Base-by-base conservation (phyloP, 495 filamentous ascomycete species). In the Cercophora newfieldiana region DNA sequence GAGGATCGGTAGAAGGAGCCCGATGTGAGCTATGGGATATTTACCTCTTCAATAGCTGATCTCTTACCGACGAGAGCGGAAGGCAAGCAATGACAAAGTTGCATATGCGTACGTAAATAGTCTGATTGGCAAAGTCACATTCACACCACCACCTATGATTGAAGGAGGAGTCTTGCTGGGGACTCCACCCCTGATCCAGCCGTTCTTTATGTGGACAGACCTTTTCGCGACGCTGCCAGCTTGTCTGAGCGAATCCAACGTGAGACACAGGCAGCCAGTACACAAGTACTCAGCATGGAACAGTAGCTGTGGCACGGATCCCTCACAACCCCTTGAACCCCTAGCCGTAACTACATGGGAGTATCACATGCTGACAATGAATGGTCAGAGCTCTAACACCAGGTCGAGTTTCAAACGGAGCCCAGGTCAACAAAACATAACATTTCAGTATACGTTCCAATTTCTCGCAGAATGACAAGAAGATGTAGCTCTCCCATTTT, bases 391-490 rank as follows among this genome's bases (percentile, higher is more conserved):
- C n/a, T n/a, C n/a, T n/a, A n/a, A n/a, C n/a, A n/a, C n/a, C n/a
- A n/a, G n/a, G 5, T 33, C 30, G 12, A 33, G 5, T 33, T 33
- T 12, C 30, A n/a, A 53, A 16, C n/a, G n/a, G n/a, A 53, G 50
- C 7, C 50, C 2, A 7, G 2, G 2, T 22, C 19, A 53, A 53
- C 21, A 53, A 22, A 53, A 22, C 19, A 2, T 6, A 44, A 44
- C 37, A 44, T 8, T 6, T 14, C 18, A 26, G 37, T 44, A 60
- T 60, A 62, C 24, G 50, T 7, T 53, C 24, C 21, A 53, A 29
- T 50, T 30, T 44, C 37, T 62, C 50, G 51, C 37, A 47, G 57
- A 24, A 47, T 24, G 22, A 60, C 30, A 26, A 64, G n/a, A 58
- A 44, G 29, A 33, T 49, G 14, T 14, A 25, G 24, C 37, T 29